These are phyloP conservation scores for Sporothrix globosa DNA, from an alignment of 2,329 filamentous ascomycete genomes.

Conservation along the genomic window DNA sequence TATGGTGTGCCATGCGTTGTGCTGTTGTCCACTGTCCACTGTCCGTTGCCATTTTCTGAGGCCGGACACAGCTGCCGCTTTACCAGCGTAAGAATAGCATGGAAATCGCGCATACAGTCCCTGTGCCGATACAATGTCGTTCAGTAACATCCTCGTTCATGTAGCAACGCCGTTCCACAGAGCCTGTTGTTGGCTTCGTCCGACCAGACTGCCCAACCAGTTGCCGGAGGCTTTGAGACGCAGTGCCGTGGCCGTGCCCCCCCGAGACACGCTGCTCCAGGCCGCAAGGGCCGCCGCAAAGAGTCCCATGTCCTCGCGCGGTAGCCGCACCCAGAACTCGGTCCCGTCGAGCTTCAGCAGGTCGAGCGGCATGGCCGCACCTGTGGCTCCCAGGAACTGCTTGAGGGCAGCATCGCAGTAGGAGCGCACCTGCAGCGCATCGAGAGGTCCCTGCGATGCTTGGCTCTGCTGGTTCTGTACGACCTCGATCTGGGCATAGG, in stretches of 20 bases:
- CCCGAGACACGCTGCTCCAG: constrained; percentile 57
- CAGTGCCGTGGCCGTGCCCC: constrained; percentile 53
- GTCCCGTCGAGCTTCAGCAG: constrained; percentile 64
- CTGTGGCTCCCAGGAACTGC: constrained; percentile 71
- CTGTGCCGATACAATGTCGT: not conserved
- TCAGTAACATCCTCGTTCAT: not conserved
- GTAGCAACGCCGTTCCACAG: constrained; percentile 48
- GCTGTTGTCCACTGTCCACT: not conserved
- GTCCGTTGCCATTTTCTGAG: no score
- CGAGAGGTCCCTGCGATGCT: constrained; percentile 47
- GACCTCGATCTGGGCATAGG: constrained; percentile 61
- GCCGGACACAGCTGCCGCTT: no score
- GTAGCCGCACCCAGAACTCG: constrained; percentile 67
- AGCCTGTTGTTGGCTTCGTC: constrained; percentile 51
- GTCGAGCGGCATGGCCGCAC: constrained; percentile 69
- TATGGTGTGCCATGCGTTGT: not conserved
- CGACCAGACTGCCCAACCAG: constrained; percentile 65
- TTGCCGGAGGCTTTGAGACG: constrained; percentile 62
- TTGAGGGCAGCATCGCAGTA: constrained; percentile 66
- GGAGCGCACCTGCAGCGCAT: constrained; percentile 64
- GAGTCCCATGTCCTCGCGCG: constrained; percentile 60
- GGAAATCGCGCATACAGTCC: not conserved
- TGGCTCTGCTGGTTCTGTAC: constrained; percentile 40
- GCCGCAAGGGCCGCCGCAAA: constrained; percentile 68
- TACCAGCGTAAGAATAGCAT: not conserved